Conservation (phyloP, 768 basidiomycete species). For the Mycena epipterygia region DNA sequence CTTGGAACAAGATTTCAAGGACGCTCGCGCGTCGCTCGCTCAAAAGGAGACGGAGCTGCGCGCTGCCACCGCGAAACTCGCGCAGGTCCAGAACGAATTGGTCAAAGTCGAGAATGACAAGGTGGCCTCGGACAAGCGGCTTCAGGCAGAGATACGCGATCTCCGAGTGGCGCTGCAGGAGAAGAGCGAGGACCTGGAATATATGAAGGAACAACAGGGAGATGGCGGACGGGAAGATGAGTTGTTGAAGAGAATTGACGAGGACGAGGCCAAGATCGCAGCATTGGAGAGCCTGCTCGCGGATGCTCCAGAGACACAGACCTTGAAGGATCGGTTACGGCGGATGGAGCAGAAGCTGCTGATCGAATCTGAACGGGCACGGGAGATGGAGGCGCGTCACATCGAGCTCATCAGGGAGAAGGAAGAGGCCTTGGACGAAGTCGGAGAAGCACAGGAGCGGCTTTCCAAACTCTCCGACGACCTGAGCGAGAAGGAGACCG, state of each 20-base stretch:
- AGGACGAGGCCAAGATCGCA: constrained; percentile 76
- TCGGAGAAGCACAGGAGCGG: constrained; percentile 54
- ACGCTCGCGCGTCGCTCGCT: constrained; percentile 57
- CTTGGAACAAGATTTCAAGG: constrained; percentile 70
- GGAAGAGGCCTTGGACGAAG: constrained; percentile 61
- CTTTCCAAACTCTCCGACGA: constrained; percentile 43
- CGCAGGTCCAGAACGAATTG: constrained; percentile 62
- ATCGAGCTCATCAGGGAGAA: constrained; percentile 67
- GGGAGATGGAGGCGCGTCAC: constrained; percentile 58
- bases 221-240: constrained; percentile 69
- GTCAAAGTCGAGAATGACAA: constrained; percentile 72
- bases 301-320: constrained; percentile 53
- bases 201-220: constrained; percentile 56
- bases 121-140: constrained; percentile 63
- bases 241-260: constrained; percentile 75
- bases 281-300: constrained; percentile 66
- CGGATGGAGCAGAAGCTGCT: constrained; percentile 55
- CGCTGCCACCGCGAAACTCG: constrained; percentile 60
- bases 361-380: constrained; percentile 55
- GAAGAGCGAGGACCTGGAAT: constrained; percentile 71
- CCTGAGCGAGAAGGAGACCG: constrained; percentile 41
- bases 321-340: constrained; percentile 57
- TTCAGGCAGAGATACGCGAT: constrained; percentile 58
- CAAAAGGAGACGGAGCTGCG: constrained; percentile 62
- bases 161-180: constrained; percentile 62